Base-by-base conservation (phyloP, 2,329 filamentous ascomycete species). In the Botrytis deweyae region DNA sequence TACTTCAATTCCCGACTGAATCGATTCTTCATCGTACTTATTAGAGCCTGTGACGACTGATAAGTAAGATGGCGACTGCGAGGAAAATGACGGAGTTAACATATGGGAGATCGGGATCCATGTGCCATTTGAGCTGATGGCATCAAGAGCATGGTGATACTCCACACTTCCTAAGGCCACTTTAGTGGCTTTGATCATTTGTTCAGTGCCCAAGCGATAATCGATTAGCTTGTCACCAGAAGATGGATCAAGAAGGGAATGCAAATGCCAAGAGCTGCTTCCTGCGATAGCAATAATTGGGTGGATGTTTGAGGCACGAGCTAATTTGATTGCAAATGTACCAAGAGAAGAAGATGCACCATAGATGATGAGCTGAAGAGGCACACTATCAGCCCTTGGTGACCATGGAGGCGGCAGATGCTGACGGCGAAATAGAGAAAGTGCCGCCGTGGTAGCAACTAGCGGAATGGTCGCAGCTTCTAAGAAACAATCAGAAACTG, bases 281-380 rank as follows among this genome's bases (percentile, higher is more conserved):
- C 88, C 88, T 1, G 87, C 88, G 20, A 91, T 82, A 3, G 84
- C 84, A 74, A 90, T 88, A 52, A 90, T 83, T 0, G 88, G 88
- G 76, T 89, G 86, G n/a, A 90, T 85, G 64, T 87, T 86, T 3
- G 84, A 80, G 12, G 76, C 76, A 25, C 62, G 74, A 61, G 29
- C 67, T n/a, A 46, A 12, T 36, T 62, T 69, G 63, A 90, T 83
- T 0, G 85, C 87, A 74, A 86, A 90, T 1, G 86, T 83, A 6
- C 88, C 89, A 0, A 90, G 87, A 0, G 88, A 85, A 0, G 85
- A 84, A 0, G 85, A 82, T 3, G 82, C 86, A 6, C 87, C 86
- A 77, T 89, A 89, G 70, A 89, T 82, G 8, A 88, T 78, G 22
- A 82, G 59, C 1, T 79, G 79, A 0, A 64, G 69, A 14, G 42